Conservation (phyloP, 2,329 filamentous ascomycete species). For the Neoascochyta sp. region DNA sequence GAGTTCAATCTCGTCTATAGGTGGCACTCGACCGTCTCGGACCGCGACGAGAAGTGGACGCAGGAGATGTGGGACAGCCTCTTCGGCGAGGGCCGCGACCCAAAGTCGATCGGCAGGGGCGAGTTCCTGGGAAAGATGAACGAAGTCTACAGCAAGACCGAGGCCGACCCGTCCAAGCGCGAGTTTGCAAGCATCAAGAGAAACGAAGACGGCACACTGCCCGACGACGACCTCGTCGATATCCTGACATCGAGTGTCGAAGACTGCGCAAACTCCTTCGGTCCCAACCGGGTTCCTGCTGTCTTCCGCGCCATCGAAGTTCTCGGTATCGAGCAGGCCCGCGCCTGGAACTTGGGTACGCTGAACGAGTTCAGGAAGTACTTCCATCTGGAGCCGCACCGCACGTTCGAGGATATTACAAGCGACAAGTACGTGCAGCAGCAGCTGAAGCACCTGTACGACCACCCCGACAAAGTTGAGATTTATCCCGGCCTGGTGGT, state of each 20-base stretch:
- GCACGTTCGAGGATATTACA: slow-evolving; percentile 80
- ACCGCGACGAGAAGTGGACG: slow-evolving; percentile 77
- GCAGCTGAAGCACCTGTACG: slow-evolving; percentile 58
- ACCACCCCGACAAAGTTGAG: slow-evolving; percentile 75
- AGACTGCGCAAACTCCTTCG: slow-evolving; percentile 63
- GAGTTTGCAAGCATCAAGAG: slow-evolving; percentile 65
- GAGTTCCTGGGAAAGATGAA: slow-evolving; percentile 62
- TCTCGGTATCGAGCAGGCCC: slow-evolving; percentile 71
- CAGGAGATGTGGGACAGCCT: slow-evolving; percentile 50
- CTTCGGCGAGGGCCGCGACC: slow-evolving; percentile 49
- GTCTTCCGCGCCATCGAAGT: slow-evolving; percentile 74
- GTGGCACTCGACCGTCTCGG: slow-evolving; percentile 77
- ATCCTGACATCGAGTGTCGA: slow-evolving; percentile 68
- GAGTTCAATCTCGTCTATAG: slow-evolving; percentile 88
- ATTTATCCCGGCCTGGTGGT: slow-evolving; percentile 75
- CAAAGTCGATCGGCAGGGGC: slow-evolving; percentile 51
- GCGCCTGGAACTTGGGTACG: slow-evolving; percentile 72
- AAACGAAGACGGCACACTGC: slow-evolving; percentile 63
- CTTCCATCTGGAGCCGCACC: slow-evolving; percentile 71
- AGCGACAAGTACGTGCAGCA: slow-evolving; percentile 67
- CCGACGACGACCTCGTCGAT: slow-evolving; percentile 71
- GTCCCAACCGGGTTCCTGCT: slow-evolving; percentile 65
- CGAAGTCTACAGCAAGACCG: slow-evolving; percentile 59
- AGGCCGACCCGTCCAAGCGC: slow-evolving; percentile 65
- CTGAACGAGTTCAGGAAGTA: slow-evolving; percentile 84